These are phyloP conservation scores for Astrephomene gubernaculifera DNA, from an alignment of 139 green algal species.

Conservation along the genomic window DNA sequence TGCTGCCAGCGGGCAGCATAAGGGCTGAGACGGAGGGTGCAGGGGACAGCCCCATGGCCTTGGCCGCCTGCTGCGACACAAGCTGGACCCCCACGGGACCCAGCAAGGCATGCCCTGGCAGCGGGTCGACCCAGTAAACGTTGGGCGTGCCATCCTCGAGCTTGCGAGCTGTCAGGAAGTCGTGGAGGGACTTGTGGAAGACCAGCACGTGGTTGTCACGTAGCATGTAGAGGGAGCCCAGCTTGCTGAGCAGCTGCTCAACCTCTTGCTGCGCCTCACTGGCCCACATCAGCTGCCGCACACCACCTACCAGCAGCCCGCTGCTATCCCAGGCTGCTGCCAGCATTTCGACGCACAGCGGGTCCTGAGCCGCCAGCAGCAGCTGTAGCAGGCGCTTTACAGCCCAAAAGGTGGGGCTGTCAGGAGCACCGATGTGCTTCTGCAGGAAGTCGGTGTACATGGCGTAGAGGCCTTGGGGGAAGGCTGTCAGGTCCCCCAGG, in stretches of 20 bases:
- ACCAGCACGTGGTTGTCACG: neutral
- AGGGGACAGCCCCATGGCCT: neutral
- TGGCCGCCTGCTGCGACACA: neutral
- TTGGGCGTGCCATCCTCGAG: neutral
- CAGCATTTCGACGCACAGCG: neutral
- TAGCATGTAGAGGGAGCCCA: neutral
- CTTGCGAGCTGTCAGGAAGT: neutral
- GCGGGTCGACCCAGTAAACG: neutral
- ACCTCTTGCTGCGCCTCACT: neutral
- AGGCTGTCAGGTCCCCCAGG: neutral
- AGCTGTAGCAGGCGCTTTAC: neutral
- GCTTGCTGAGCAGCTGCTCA: neutral
- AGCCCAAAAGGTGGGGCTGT: neutral
- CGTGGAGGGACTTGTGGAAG: constrained; percentile 6
- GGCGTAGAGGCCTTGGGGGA: neutral
- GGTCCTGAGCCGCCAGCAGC: constrained; percentile 1
- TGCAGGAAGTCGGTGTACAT: neutral
- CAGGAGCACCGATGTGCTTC: neutral
- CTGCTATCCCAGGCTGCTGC: neutral
- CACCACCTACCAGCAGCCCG: neutral
- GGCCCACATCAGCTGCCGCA: neutral
- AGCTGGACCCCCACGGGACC: neutral
- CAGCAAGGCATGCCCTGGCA: neutral
- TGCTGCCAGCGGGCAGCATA: neutral
- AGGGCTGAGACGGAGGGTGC: too few species aligned